A percentile compares a stretch with the other conserved stretches of the same genome.
Evolutionary conservation across 352 stramenopile genomes (phyloP).

Genomic region (Globisporangium rhizosaccharum): DNA sequence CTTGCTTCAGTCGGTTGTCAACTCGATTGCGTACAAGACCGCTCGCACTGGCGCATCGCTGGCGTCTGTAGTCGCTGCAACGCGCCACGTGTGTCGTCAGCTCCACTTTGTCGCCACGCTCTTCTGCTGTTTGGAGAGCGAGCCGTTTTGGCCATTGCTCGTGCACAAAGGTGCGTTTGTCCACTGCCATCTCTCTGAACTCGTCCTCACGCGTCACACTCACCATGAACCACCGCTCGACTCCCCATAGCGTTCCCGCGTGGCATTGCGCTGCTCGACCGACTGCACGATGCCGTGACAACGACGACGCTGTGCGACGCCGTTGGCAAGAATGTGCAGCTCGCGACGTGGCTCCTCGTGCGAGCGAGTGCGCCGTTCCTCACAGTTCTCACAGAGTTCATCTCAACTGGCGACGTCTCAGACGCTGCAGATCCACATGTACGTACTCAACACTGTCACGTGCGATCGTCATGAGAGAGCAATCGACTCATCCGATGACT

Average conservation of each 20-base stretch:
- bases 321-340: conserved; percentile 16
- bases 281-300: conserved; percentile 33
- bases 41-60: conserved; percentile 12
- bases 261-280: conserved; percentile 45
- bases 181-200: neutral
- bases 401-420: conserved; percentile 34
- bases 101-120: conserved; percentile 24
- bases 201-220: neutral
- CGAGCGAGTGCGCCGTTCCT: conserved; percentile 50
- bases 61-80: conserved; percentile 27
- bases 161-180: conserved; percentile 17
- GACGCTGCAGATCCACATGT: conserved; percentile 51
- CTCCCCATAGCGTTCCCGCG: conserved; percentile 33
- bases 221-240: neutral
- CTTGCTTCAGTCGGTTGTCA: conserved; percentile 6
- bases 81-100: conserved; percentile 25
- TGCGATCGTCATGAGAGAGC: neutral
- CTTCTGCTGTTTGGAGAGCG: conserved; percentile 22
- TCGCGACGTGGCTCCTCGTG: conserved; percentile 54
- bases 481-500: neutral
- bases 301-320: conserved; percentile 32
- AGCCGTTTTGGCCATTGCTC: conserved; percentile 38
- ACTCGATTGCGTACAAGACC: neutral
- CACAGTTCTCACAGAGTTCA: conserved; percentile 41
- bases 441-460: conserved; percentile 8